Evolutionary conservation across 345 rosid genomes (phyloP).

Genomic region (Hibiscus mutabilis): DNA sequence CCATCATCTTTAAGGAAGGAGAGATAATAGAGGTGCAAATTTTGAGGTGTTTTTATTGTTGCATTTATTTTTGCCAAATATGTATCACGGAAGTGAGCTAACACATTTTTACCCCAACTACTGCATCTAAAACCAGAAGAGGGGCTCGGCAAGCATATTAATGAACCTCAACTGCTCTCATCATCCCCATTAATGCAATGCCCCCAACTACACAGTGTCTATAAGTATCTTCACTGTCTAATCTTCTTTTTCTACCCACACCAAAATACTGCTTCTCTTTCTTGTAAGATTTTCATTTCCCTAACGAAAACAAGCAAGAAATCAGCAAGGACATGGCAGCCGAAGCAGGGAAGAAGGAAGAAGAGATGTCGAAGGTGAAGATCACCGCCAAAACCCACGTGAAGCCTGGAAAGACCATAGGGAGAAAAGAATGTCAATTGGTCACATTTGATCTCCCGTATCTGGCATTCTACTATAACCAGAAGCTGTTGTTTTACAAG

Average conservation of each 20-base stretch:
- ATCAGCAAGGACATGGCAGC: constrained; percentile 17
- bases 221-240: constrained; percentile 10
- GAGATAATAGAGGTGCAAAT: neutral
- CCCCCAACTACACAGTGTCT: constrained; percentile 33
- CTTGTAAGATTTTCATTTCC: constrained; percentile 1
- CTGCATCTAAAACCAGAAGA: neutral
- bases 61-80: constrained; percentile 1
- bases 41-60: neutral
- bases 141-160: constrained; percentile 9
- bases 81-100: neutral
- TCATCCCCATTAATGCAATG: constrained; percentile 43
- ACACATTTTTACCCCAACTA: neutral
- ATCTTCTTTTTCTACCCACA: neutral
- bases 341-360: constrained; percentile 1
- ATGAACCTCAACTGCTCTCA: constrained; percentile 42
- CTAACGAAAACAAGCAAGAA: neutral
- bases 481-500: constrained; percentile 74
- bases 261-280: neutral
- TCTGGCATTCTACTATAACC: constrained; percentile 79
- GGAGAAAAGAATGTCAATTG: constrained; percentile 59
- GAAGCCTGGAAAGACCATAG: constrained; percentile 52
- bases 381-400: constrained; percentile 39
- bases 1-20: too few relatives aligned
- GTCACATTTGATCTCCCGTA: constrained; percentile 92
- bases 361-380: constrained; percentile 33